Percentiles rank a stretch among this genome's conserved stretches.
Conservation (phyloP, 2,329 filamentous ascomycete species). For the Neoscytalidium dimidiatum region DNA sequence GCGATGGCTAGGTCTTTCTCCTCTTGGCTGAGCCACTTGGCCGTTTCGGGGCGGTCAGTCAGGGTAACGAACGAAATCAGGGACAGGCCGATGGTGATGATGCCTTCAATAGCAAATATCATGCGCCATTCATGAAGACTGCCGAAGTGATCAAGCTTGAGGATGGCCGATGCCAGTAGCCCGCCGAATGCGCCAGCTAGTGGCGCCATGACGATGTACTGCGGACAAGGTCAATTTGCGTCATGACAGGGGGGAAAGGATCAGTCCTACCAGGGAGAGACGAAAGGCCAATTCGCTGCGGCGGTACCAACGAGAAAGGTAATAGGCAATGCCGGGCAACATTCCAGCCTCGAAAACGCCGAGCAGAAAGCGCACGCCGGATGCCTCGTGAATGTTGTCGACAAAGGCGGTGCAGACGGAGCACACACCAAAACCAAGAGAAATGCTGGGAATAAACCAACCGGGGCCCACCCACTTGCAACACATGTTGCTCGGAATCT, state of each 20-base stretch:
- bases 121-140: slow-evolving; percentile 63
- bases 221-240: not conserved
- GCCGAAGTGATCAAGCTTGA: slow-evolving; percentile 62
- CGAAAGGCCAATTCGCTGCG: slow-evolving; percentile 68
- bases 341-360: slow-evolving; percentile 70
- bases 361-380: slow-evolving; percentile 67
- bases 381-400: slow-evolving; percentile 52
- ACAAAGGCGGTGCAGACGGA: slow-evolving; percentile 70
- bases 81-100: slow-evolving; percentile 60
- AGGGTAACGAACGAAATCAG: slow-evolving; percentile 65
- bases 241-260: slow-evolving; percentile 58
- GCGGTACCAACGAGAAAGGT: slow-evolving; percentile 72
- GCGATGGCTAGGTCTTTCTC: slow-evolving; percentile 68
- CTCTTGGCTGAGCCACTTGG: slow-evolving; percentile 64
- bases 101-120: slow-evolving; percentile 73
- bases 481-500: slow-evolving; percentile 67
- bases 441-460: slow-evolving; percentile 59
- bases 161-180: slow-evolving; percentile 62
- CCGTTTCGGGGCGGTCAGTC: slow-evolving; percentile 69
- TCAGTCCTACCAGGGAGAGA: slow-evolving; percentile 57
- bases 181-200: slow-evolving; percentile 73
- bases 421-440: slow-evolving; percentile 59
- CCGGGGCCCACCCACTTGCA: slow-evolving; percentile 74
- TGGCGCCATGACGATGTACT: slow-evolving; percentile 69
- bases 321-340: slow-evolving; percentile 74